Base-by-base conservation (phyloP, 768 basidiomycete genomes). In the Boletus huronensis region DNA sequence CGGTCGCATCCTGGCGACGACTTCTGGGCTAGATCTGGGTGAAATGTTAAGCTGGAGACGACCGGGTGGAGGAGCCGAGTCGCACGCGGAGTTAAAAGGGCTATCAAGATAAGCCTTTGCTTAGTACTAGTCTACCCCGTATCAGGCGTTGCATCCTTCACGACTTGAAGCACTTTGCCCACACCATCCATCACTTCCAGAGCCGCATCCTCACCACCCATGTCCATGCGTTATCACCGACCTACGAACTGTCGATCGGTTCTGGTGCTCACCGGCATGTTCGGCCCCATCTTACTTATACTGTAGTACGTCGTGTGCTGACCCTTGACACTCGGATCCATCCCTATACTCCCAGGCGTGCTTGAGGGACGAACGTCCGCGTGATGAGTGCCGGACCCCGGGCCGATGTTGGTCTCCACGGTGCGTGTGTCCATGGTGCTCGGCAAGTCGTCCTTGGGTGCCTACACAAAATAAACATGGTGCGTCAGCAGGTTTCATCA, bases 361-460 rank as follows among this genome's bases (percentile, higher is more conserved):
- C 61, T 70, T 23, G 70, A 5, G 68, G 71, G 13, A 73, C 58
- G 52, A 72, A 72, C 8, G 55, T 52, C 51, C 69, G 64, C 3
- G 65, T 62, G n/a, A 74, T 61, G 48, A 72, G 61, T 23, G 67
- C 71, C 0, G 73, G 70, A 2, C 42, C 72, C 72, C 64, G n/a
- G n/a, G n/a, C n/a, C 57, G 45, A 74, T 61, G 58, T 75, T 74
- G 9, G 61, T 53, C 45, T 62, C 61, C 14, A 74, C 41, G 7
- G 58, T 58, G 31, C 50, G 45, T 35, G 66, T 25, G 29, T 54
- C 50, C 40, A 73, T 51, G 16, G 53, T 58, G 47, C 70, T 70
- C 2, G 69, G 60, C 3, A 53, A 50, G 60, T 73, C 72, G 14
- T 59, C 46, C 14, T 57, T 58, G 3, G 50, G 52, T 46, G 52